Evolutionary conservation across 2,329 filamentous ascomycete genomes (phyloP).

Genomic region (Aspergillus neotritici): DNA sequence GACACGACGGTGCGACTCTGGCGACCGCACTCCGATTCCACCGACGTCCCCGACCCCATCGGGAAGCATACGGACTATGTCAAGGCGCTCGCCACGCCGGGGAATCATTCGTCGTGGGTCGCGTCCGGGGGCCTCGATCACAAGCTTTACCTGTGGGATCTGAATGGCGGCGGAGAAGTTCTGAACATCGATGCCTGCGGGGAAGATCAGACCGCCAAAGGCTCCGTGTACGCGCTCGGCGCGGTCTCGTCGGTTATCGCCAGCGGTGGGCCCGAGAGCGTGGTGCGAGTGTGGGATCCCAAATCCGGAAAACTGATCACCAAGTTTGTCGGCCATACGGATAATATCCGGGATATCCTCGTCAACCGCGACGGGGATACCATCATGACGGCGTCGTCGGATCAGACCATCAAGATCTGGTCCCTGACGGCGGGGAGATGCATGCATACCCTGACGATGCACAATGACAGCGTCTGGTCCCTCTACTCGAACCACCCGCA

Average conservation of each 20-base stretch:
- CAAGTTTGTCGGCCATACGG: constrained; percentile 94
- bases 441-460: constrained; percentile 98
- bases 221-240: constrained; percentile 86
- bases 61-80: constrained; percentile 95
- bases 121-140: constrained; percentile 90
- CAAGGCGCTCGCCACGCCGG: constrained; percentile 81
- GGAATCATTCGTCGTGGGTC: constrained; percentile 70
- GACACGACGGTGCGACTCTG: constrained; percentile 90
- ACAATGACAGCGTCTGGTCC: constrained; percentile 97
- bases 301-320: constrained; percentile 84
- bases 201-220: constrained; percentile 79
- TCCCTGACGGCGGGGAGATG: constrained; percentile 90
- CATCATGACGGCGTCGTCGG: constrained; percentile 88
- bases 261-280: constrained; percentile 89
- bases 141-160: constrained; percentile 88
- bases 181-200: constrained; percentile 72
- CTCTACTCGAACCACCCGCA: constrained; percentile 82
- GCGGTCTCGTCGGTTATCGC: constrained; percentile 76
- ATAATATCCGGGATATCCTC: constrained; percentile 86
- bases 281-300: constrained; percentile 86
- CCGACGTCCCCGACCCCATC: constrained; percentile 68
- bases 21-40: constrained; percentile 64
- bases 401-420: constrained; percentile 98
- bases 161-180: constrained; percentile 78
- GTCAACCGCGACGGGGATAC: constrained; percentile 84